These are phyloP conservation scores for Moesziomyces antarcticus DNA, from an alignment of 1,284 basidiomycete genomes.

Conservation along the genomic window DNA sequence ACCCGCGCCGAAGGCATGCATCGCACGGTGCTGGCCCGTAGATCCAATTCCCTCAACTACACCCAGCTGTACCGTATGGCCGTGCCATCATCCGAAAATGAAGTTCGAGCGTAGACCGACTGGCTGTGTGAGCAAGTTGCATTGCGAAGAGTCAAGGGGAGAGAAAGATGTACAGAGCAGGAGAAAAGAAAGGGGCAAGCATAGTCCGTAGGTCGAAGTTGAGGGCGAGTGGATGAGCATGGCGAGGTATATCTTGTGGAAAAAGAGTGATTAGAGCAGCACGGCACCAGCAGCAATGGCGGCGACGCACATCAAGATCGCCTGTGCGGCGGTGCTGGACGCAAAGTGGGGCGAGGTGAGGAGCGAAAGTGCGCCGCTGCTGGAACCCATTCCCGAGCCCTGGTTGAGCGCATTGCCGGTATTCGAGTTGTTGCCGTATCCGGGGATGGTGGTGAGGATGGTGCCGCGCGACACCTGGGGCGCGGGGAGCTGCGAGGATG, in stretches of 20 bases:
- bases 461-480: conserved; percentile 47
- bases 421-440: conserved; percentile 45
- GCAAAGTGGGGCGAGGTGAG: conserved; percentile 20
- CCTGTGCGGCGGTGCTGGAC: conserved; percentile 14
- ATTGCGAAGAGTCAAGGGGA: conserved; percentile 29
- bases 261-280: no score
- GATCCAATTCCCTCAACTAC: no score
- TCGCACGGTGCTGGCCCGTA: neutral
- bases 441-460: conserved; percentile 49
- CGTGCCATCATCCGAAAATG: no score
- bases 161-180: neutral
- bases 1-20: neutral
- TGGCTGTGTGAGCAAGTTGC: conserved; percentile 7
- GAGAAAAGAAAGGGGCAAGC: neutral
- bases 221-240: no score
- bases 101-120: neutral
- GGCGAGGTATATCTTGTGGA: no score
- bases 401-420: conserved; percentile 17
- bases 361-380: conserved; percentile 34
- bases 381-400: conserved; percentile 22
- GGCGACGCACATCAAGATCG: conserved; percentile 24
- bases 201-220: conserved; percentile 16
- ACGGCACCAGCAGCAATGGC: conserved; percentile 26
- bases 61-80: no score
- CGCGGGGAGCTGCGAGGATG: conserved; percentile 13